These are phyloP conservation scores for Dipodascopsis tothii DNA, from an alignment of 805 yeast species.

Conservation along the genomic window DNA sequence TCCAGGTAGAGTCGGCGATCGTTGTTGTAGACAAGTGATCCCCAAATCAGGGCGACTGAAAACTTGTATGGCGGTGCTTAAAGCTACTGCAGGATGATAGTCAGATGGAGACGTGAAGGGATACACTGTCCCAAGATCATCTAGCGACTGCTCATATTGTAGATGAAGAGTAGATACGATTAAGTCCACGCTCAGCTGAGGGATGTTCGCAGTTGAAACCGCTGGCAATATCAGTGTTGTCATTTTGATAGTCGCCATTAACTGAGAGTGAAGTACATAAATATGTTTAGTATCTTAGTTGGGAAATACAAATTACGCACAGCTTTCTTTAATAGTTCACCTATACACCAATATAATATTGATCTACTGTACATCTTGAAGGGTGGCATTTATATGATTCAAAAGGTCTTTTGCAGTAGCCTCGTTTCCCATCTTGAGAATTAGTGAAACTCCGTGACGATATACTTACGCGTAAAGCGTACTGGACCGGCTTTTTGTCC, in stretches of 20 bases:
- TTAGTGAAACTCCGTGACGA: conserved; percentile 31
- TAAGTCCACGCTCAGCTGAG: conserved; percentile 73
- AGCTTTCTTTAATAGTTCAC: no score
- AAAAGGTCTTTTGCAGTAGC: conserved; percentile 1
- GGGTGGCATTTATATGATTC: not conserved
- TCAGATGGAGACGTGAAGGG: conserved; percentile 80
- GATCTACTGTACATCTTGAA: not conserved
- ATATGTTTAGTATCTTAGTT: no score
- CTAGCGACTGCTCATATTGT: conserved; percentile 47
- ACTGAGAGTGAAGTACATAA: no score
- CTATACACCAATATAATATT: no score
- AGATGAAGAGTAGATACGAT: conserved; percentile 57
- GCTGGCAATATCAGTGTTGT: conserved; percentile 54
- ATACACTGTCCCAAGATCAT: conserved; percentile 49
- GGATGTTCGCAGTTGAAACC: conserved; percentile 81
- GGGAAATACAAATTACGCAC: no score
- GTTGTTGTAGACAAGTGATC: conserved; percentile 62
- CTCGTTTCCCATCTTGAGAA: conserved; percentile 3
- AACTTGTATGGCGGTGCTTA: no score
- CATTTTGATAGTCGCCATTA: no score
- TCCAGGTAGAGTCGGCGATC: conserved; percentile 77
- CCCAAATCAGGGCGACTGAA: conserved; percentile 26
- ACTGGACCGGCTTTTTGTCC: conserved; percentile 65
- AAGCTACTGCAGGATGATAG: no score
- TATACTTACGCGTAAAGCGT: conserved; percentile 51